Evolutionary conservation across 306 rosid genomes (phyloP).

Genomic region (Glycine tomentella): DNA sequence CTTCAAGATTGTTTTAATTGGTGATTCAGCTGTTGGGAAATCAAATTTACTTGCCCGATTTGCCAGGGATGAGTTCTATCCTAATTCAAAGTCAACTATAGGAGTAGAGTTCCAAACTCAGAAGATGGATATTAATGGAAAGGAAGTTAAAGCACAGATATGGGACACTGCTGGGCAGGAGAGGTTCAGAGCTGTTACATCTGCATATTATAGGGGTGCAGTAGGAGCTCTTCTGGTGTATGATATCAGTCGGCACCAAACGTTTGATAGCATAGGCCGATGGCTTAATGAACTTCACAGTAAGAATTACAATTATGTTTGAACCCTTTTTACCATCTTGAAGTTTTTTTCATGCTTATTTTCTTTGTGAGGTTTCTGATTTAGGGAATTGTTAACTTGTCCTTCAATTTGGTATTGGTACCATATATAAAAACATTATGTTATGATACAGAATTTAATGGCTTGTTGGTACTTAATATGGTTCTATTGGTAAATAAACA

Average conservation of each 20-base stretch:
- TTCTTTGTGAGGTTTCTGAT: too few relatives aligned
- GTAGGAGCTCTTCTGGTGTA: conserved; percentile 92
- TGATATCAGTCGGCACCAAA: conserved; percentile 85
- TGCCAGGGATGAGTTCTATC: conserved; percentile 93
- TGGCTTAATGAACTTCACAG: conserved; percentile 94
- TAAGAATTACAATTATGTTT: conserved; percentile 52
- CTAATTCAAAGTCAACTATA: conserved; percentile 92
- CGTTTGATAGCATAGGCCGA: conserved; percentile 85
- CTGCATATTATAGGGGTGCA: conserved; percentile 92
- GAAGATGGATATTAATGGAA: conserved; percentile 79
- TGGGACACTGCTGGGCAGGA: conserved; percentile 98
- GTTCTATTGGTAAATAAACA: neutral
- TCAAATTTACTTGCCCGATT: conserved; percentile 92
- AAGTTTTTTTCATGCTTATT: conserved; percentile 36
- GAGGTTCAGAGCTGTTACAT: conserved; percentile 92
- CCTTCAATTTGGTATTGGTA: conserved; percentile 11
- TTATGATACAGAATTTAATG: conserved; percentile 1
- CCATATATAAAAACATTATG: neutral
- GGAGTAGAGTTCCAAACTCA: conserved; percentile 97
- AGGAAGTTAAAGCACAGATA: conserved; percentile 91
- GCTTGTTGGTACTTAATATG: neutral
- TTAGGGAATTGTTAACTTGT: conserved; percentile 12
- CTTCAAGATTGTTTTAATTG: conserved; percentile 88
- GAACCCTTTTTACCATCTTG: neutral
- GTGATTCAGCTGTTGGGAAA: conserved; percentile 95